Evolutionary conservation across 805 yeast genomes (phyloP).

Genomic region (Jamesozyma gamospora): DNA sequence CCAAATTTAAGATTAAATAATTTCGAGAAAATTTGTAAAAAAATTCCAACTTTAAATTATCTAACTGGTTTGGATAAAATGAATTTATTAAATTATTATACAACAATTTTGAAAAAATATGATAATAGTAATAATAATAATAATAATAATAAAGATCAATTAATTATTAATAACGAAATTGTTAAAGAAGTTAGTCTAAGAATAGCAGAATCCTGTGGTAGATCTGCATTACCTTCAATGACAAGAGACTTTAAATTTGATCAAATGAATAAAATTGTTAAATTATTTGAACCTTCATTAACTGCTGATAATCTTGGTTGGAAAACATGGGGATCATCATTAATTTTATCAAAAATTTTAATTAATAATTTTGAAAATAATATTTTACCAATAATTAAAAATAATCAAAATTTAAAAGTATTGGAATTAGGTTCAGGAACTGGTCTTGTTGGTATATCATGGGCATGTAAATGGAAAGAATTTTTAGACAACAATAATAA

Average conservation of each 20-base stretch:
- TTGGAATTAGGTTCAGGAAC: slow-evolving; percentile 94
- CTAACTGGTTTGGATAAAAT: slow-evolving; percentile 1
- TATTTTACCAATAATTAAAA: too few relatives aligned
- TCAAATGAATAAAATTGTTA: slow-evolving; percentile 23
- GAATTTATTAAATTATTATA: slow-evolving; percentile 29
- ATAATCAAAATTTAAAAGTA: slow-evolving; percentile 21
- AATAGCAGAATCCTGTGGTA: slow-evolving; percentile 73
- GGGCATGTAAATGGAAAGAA: slow-evolving; percentile 30
- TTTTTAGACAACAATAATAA: slow-evolving; percentile 27
- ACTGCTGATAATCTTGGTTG: slow-evolving; percentile 82
- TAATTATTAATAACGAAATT: slow-evolving; percentile 21
- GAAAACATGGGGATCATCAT: slow-evolving; percentile 93
- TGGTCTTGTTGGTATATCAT: slow-evolving; percentile 75
- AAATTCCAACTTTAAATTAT: slow-evolving; percentile 15
- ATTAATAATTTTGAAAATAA: slow-evolving; percentile 17
- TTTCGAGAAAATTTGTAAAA: slow-evolving; percentile 24
- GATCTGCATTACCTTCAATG: slow-evolving; percentile 71
- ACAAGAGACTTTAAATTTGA: slow-evolving; percentile 47
- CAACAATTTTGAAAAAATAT: slow-evolving; percentile 34
- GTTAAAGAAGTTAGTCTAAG: slow-evolving; percentile 49
- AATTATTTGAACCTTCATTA: slow-evolving; percentile 70
- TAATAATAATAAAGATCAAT: not conserved
- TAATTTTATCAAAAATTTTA: slow-evolving; percentile 52
- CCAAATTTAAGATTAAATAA: slow-evolving; percentile 21
- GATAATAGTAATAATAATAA: not conserved